Conservation (phyloP, 805 yeast species). For the Debaryomyces castellii region DNA sequence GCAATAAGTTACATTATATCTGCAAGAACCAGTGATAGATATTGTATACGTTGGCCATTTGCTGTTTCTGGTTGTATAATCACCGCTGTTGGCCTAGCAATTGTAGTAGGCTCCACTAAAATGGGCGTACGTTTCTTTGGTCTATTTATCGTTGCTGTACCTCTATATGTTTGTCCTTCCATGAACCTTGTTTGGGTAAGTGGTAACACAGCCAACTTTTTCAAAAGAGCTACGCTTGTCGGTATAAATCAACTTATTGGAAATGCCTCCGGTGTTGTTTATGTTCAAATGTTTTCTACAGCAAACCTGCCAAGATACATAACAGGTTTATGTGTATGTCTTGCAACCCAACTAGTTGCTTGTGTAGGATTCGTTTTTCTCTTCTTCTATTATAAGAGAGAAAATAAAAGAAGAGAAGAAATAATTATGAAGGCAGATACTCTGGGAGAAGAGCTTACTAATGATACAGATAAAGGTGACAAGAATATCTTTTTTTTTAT, state of each 20-base stretch:
- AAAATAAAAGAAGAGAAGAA: constrained; percentile 3
- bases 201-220: constrained; percentile 40
- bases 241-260: constrained; percentile 46
- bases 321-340: constrained; percentile 4
- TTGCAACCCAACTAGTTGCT: constrained; percentile 4
- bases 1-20: constrained; percentile 22
- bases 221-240: constrained; percentile 42
- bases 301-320: constrained; percentile 6
- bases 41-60: constrained; percentile 29
- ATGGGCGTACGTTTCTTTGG: constrained; percentile 37
- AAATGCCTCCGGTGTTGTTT: constrained; percentile 42
- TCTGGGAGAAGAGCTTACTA: background rate
- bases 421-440: constrained; percentile 1
- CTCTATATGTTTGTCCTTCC: constrained; percentile 38
- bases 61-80: constrained; percentile 21
- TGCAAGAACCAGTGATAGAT: constrained; percentile 27
- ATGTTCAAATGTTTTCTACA: constrained; percentile 5
- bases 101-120: constrained; percentile 25
- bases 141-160: constrained; percentile 31
- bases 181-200: constrained; percentile 45
- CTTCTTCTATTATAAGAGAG: constrained; percentile 3
- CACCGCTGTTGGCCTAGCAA: constrained; percentile 31
- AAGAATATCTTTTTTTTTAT: constrained; percentile 3
- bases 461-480: constrained; percentile 2
- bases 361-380: constrained; percentile 3